Evolutionary conservation across 2,329 filamentous ascomycete species (phyloP).

Genomic region (Pseudophaeomoniella oleicola): DNA sequence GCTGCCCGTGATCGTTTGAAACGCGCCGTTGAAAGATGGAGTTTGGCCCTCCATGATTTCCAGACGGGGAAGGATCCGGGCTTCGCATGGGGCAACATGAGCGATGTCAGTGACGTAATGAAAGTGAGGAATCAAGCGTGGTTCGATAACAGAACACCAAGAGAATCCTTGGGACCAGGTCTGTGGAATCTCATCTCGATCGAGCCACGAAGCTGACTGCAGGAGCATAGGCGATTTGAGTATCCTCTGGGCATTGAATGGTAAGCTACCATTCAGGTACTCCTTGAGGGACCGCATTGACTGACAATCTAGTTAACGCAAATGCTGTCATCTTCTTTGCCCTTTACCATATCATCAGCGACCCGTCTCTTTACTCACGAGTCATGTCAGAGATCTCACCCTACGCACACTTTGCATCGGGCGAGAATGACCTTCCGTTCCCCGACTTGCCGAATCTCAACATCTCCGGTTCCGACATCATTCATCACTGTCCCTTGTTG

Average conservation of each 20-base stretch:
- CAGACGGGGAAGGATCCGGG: constrained; percentile 28
- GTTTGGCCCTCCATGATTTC: constrained; percentile 26
- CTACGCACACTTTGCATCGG: constrained; percentile 21
- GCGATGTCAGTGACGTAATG: constrained; percentile 32
- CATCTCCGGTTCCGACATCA: constrained; percentile 25
- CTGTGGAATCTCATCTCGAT: constrained; percentile 19
- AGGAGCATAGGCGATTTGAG: constrained; percentile 29
- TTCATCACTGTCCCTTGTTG: constrained; percentile 29
- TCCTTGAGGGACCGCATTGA: background rate
- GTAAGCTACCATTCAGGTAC: background rate
- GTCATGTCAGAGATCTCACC: constrained; percentile 31
- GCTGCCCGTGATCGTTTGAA: constrained; percentile 28
- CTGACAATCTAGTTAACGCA: constrained; percentile 27
- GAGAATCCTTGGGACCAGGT: constrained; percentile 13
- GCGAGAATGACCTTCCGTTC: constrained; percentile 25
- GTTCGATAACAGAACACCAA: constrained; percentile 13
- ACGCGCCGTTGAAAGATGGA: constrained; percentile 24
- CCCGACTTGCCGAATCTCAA: constrained; percentile 26
- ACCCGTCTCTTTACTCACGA: constrained; percentile 22
- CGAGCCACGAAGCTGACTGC: too few relatives aligned
- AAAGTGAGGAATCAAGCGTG: constrained; percentile 26
- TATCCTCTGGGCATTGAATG: constrained; percentile 40
- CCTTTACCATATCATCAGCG: constrained; percentile 29
- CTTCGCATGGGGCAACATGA: constrained; percentile 30
- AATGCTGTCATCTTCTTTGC: constrained; percentile 39